Base-by-base conservation (phyloP, 768 basidiomycete species). In the Rhizopogon sp. region DNA sequence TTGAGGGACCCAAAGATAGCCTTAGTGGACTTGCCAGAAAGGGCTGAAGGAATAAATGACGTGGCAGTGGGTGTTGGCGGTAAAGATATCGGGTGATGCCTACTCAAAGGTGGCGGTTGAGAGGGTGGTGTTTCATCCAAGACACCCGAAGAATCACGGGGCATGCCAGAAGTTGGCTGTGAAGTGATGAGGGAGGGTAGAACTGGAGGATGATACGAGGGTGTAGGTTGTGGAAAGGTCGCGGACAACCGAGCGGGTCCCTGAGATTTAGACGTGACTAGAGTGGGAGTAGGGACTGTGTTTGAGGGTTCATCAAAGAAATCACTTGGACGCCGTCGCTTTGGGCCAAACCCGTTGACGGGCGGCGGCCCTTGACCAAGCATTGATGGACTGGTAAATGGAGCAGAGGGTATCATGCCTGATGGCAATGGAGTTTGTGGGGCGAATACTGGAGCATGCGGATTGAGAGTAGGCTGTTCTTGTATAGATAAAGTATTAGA, bases 1-100 rank as follows among this genome's bases (percentile, higher is more conserved):
- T 54, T 59, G 29, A 69, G 43, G 11, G 65, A 58, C 3, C 52
- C 55, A 25, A 61, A 58, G n/a, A 62, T 53, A 17, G 64, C 60
- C 11, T 63, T 64, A 17, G 62, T 59, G 22, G 54, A 56, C 10
- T 40, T 10, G 37, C 47, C 49, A 39, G 47, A 33, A 31, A 61
- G 6, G 6, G 58, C 17, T 13, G 61, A 52, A 35, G 69, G 58
- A 5, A 60, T 62, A 29, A 52, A 62, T 1, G 57, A 6, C 17
- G 61, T 55, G 13, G 62, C 57, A 39, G 66, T 70, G 6, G 70
- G 70, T 11, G 70, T 71, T 10, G 66, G n/a, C 2, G 70, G 70
- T n/a, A 71, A 52, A 3, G 71, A 72, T 29, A 71, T 68, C 31
- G 71, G 68, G 22, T 58, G 60, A 9, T 53, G 66, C 58, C 66